Base-by-base conservation (phyloP, 768 basidiomycete genomes). In the Podaxis sp. region DNA sequence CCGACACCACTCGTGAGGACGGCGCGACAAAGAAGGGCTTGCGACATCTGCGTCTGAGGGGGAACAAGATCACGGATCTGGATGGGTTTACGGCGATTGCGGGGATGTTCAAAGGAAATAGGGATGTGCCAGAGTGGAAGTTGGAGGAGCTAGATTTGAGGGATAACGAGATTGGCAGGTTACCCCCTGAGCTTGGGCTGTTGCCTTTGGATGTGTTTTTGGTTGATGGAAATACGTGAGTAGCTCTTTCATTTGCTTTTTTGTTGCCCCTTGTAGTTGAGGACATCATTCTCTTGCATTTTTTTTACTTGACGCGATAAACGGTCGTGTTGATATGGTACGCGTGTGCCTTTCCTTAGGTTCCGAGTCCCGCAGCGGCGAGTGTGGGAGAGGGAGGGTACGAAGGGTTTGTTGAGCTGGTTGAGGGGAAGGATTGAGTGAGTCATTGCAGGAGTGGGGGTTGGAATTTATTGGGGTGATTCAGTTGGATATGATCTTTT, bases 311-410 rank as follows among this genome's bases (percentile, higher is more conserved):
- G 11, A 24, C 53, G 42, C 6, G 40, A 9, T 46, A 4, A 13
- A 42, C 9, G 19, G 36, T 6, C 11, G 36, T 22, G 6, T 24
- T 30, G 26, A 13, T 57, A 33, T 55, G 44, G n/a, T 22, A 17
- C 15, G 22, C n/a, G 44, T 46, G 3, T 28, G 51, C 9, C 46
- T 38, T 33, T 33, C 33, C 33, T 8, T 64, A 93, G 91, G 13
- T 95, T 95, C 79, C 88, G 92, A 30, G 86, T 92, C 19, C 92
- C 92, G 0, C 85, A 87, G 63, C 79, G 92, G 65, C 80, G 88
- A 22, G 87, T 95, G 9, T 95, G 92, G 92, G 93, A 94, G 71
- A 79, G 91, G 52, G 92, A 94, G 69, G 92, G 92, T 1, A 93
- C 91, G 19, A 92, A 90, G 67, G 92, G 92, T 2, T 68, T 93